Percentiles rank a stretch among this genome's conserved stretches.
Conservation (phyloP, 2,329 filamentous ascomycete genomes). For the Fusarium sp. region DNA sequence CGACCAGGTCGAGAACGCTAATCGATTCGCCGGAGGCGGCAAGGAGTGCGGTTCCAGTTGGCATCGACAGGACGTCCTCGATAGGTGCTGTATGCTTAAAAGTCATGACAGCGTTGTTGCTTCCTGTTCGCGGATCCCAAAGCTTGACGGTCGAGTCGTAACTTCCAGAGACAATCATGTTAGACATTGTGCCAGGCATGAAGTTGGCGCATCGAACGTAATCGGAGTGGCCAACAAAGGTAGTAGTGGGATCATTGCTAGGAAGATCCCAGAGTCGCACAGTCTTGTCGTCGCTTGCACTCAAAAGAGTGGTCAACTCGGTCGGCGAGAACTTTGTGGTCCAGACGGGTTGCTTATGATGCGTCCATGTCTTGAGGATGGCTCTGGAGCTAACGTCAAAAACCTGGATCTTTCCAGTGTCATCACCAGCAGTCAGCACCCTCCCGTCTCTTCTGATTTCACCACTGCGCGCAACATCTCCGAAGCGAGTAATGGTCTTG, state of each 20-base stretch:
- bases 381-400: constrained; percentile 91
- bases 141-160: constrained; percentile 94
- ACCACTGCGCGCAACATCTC: constrained; percentile 89
- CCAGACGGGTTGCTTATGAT: constrained; percentile 95
- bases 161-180: constrained; percentile 87
- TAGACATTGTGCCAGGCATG: constrained; percentile 79
- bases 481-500: constrained; percentile 94
- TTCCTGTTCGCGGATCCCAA: constrained; percentile 87
- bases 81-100: constrained; percentile 95
- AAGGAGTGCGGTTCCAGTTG: constrained; percentile 86
- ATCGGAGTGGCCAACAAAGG: constrained; percentile 88
- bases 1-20: constrained; percentile 91
- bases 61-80: constrained; percentile 88
- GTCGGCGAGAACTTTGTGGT: constrained; percentile 89
- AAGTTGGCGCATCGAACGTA: constrained; percentile 92
- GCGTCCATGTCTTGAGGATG: constrained; percentile 94
- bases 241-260: constrained; percentile 78
- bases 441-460: constrained; percentile 90
- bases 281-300: constrained; percentile 90
- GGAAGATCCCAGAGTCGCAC: constrained; percentile 96
- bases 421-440: constrained; percentile 90
- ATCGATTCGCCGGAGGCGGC: constrained; percentile 88
- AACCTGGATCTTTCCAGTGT: constrained; percentile 91
- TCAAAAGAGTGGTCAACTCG: constrained; percentile 89
- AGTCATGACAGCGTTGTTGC: constrained; percentile 79